phyloP scores from a whole-genome alignment of 768 basidiomycete genomes.

The Cystobasidium onofrii region DNA sequence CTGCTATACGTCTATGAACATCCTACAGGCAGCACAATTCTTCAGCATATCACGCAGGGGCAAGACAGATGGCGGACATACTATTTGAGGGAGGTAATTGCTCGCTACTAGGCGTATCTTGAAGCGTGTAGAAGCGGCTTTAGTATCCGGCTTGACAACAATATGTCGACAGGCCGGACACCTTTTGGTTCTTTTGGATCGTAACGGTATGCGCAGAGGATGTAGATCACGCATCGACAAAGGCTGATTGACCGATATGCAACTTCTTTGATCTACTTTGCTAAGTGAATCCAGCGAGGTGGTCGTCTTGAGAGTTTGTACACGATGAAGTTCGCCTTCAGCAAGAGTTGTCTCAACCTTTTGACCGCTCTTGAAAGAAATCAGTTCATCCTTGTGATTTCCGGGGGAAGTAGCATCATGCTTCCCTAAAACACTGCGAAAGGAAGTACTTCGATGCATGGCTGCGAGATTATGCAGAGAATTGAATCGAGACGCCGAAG shows the following conservation, averaged over 20 bases:
- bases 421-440: conserved; percentile 34
- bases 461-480: conserved; percentile 31
- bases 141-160: conserved; percentile 95
- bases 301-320: conserved; percentile 53
- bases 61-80: too few species aligned
- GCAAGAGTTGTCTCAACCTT: neutral
- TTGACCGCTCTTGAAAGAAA: neutral
- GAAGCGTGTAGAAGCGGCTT: conserved; percentile 84
- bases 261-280: neutral
- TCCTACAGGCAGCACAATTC: conserved; percentile 27
- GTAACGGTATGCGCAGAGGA: conserved; percentile 82
- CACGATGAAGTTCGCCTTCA: conserved; percentile 49
- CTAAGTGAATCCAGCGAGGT: conserved; percentile 48
- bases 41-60: too few species aligned
- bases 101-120: conserved; percentile 96
- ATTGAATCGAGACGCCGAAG: conserved; percentile 36
- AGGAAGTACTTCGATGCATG: conserved; percentile 7
- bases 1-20: conserved; percentile 40
- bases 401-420: neutral
- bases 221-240: conserved; percentile 42
- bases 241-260: neutral
- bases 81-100: conserved; percentile 83
- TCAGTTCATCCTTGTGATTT: neutral
- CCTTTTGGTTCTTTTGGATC: conserved; percentile 88
- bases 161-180: conserved; percentile 92